phyloP scores from a whole-genome alignment of 2,329 filamentous ascomycete genomes.

The Aureobasidium sp. region DNA sequence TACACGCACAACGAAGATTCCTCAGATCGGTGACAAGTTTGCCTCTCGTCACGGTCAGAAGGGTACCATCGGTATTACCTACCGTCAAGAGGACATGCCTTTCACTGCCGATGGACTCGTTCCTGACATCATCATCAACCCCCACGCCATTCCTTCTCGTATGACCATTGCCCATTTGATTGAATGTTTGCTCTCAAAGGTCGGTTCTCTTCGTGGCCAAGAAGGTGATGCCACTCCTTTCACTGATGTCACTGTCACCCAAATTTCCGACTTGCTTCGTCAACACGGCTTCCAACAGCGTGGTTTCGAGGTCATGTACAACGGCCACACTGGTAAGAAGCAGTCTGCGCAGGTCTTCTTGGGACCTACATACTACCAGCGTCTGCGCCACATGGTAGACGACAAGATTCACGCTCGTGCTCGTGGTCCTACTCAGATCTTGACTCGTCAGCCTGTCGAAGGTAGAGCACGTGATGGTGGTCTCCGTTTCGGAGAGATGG shows the following conservation, averaged over 20 bases:
- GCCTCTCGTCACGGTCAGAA: slow-evolving; percentile 98
- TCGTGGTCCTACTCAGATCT: slow-evolving; percentile 90
- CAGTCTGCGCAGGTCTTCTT: slow-evolving; percentile 92
- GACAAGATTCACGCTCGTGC: slow-evolving; percentile 99
- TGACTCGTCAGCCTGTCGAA: slow-evolving; percentile 94
- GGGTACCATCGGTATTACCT: slow-evolving; percentile 97
- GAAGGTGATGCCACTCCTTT: slow-evolving; percentile 98
- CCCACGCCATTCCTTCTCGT: slow-evolving; percentile 97
- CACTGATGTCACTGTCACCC: slow-evolving; percentile 94
- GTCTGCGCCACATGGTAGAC: slow-evolving; percentile 97
- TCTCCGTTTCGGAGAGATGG: slow-evolving; percentile 99
- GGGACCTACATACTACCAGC: slow-evolving; percentile 97
- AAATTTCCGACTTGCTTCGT: slow-evolving; percentile 76
- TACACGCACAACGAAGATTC: slow-evolving; percentile 93
- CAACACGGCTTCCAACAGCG: slow-evolving; percentile 93
- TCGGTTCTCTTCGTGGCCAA: slow-evolving; percentile 84
- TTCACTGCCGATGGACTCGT: slow-evolving; percentile 87
- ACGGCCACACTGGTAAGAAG: slow-evolving; percentile 93
- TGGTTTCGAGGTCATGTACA: slow-evolving; percentile 98
- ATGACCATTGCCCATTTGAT: slow-evolving; percentile 99
- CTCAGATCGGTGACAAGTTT: slow-evolving; percentile 98
- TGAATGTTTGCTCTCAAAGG: slow-evolving; percentile 95
- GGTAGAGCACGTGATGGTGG: slow-evolving; percentile 97
- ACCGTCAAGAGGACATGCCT: slow-evolving; percentile 96
- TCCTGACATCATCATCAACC: slow-evolving; percentile 97